These are phyloP conservation scores for Backusella sp. DNA, from an alignment of 192 early-diverging fungal genomes.

Conservation along the genomic window DNA sequence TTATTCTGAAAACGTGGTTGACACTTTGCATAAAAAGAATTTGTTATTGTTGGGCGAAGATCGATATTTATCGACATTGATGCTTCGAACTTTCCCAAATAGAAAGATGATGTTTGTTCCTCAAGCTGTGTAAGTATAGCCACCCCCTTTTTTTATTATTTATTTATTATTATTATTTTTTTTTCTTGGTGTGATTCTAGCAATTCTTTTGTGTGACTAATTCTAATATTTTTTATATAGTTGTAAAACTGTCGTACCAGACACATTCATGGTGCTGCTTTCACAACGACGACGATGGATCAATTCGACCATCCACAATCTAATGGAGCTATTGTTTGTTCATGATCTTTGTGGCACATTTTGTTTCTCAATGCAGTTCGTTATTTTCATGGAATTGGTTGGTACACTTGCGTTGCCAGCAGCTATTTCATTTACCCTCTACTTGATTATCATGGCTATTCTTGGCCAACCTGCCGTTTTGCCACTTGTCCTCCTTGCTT, in stretches of 20 bases:
- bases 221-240: conserved; percentile 1
- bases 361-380: conserved; percentile 96
- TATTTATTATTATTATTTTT: conserved; percentile 57
- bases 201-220: conserved; percentile 65
- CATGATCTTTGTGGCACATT: conserved; percentile 86
- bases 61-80: conserved; percentile 72
- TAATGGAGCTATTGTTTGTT: conserved; percentile 80
- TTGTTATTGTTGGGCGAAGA: conserved; percentile 75
- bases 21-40: conserved; percentile 77
- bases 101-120: conserved; percentile 75
- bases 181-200: conserved; percentile 40
- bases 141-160: conserved; percentile 65
- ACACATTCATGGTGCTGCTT: conserved; percentile 64
- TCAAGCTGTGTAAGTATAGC: conserved; percentile 62
- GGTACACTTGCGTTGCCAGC: conserved; percentile 91
- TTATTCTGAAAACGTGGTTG: conserved; percentile 83
- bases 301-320: conserved; percentile 87
- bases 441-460: conserved; percentile 79
- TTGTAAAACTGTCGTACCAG: conserved; percentile 74
- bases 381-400: conserved; percentile 92
- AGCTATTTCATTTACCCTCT: conserved; percentile 83
- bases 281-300: conserved; percentile 89
- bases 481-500: conserved; percentile 73
- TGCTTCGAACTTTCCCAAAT: conserved; percentile 70
- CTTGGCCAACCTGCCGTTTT: conserved; percentile 51